Evolutionary conservation across 2,329 filamentous ascomycete genomes (phyloP).

Genomic region (Juglanconis oblonga): DNA sequence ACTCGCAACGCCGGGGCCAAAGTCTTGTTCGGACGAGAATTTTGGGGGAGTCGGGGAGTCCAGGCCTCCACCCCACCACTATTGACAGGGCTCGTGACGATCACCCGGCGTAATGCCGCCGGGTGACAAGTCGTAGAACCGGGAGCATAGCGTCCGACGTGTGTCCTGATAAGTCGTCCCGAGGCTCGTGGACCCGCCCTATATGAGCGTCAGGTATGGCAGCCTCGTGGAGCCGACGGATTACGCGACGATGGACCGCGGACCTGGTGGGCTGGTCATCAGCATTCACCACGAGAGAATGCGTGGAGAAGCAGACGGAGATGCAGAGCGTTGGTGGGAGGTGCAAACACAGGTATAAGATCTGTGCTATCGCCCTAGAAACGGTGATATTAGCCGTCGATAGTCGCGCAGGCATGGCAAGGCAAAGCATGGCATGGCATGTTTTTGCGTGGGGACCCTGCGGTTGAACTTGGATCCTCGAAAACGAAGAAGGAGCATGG

Average conservation of each 20-base stretch:
- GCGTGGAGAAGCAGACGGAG: neutral
- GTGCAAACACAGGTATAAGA: neutral
- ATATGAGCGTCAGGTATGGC: neutral
- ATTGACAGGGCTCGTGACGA: too few species aligned
- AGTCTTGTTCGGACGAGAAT: too few species aligned
- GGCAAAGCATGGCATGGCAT: too few species aligned
- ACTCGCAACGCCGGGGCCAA: too few species aligned
- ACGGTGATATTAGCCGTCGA: slow-evolving; percentile 2
- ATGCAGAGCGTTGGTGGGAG: neutral
- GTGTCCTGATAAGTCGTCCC: neutral
- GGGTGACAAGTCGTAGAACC: neutral
- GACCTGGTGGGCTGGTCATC: neutral
- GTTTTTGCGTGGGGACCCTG: too few species aligned
- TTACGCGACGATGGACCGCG: neutral
- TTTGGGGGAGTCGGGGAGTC: too few species aligned
- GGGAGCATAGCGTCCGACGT: neutral
- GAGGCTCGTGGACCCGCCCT: neutral
- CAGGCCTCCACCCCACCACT: too few species aligned
- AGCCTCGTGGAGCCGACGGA: neutral
- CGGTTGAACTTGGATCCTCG: too few species aligned
- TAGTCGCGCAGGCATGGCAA: neutral
- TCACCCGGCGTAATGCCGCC: too few species aligned
- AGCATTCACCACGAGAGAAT: neutral
- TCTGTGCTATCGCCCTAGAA: slow-evolving; percentile 4
- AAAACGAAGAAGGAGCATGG: too few species aligned